Percentiles rank a stretch among this genome's conserved stretches.
phyloP scores from a whole-genome alignment of 345 rosid species.

The Noccaea bulbosa region DNA sequence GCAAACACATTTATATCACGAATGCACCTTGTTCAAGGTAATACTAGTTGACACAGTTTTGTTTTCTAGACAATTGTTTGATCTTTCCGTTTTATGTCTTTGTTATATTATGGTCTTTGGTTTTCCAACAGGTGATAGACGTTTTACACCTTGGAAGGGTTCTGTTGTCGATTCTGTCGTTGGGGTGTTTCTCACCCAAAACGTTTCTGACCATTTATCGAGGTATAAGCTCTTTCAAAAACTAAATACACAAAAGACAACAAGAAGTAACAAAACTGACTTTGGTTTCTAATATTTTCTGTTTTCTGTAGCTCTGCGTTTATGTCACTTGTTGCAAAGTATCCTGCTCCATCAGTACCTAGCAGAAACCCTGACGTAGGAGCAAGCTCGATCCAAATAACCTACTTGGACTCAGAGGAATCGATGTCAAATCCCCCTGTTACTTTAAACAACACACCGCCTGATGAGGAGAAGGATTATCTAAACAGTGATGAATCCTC shows the following conservation, averaged over 20 bases:
- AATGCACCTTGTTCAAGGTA: slow-evolving; percentile 99
- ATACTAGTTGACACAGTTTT: background rate
- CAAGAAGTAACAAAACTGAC: slow-evolving; percentile 30
- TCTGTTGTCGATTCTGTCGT: slow-evolving; percentile 95
- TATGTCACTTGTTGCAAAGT: slow-evolving; percentile 82
- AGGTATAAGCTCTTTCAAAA: slow-evolving; percentile 58
- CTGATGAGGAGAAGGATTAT: slow-evolving; percentile 56
- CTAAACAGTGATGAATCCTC: slow-evolving; percentile 53
- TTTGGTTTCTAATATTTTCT: background rate
- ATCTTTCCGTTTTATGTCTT: slow-evolving; percentile 1
- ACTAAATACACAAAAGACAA: slow-evolving; percentile 6
- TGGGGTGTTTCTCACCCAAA: slow-evolving; percentile 97
- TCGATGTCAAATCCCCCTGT: slow-evolving; percentile 49
- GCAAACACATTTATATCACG: slow-evolving; percentile 87
- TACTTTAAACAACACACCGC: slow-evolving; percentile 44
- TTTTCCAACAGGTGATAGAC: slow-evolving; percentile 75
- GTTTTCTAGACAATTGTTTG: background rate
- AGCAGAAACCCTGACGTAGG: slow-evolving; percentile 47
- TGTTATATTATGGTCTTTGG: slow-evolving; percentile 19
- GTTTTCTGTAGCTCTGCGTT: slow-evolving; percentile 76
- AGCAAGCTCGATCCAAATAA: slow-evolving; percentile 49
- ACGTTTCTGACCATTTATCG: slow-evolving; percentile 94
- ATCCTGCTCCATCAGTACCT: slow-evolving; percentile 52
- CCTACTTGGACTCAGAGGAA: slow-evolving; percentile 58
- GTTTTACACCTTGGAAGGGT: slow-evolving; percentile 96